phyloP scores from a whole-genome alignment of 306 rosid genomes.

The Abrus pulchellus region DNA sequence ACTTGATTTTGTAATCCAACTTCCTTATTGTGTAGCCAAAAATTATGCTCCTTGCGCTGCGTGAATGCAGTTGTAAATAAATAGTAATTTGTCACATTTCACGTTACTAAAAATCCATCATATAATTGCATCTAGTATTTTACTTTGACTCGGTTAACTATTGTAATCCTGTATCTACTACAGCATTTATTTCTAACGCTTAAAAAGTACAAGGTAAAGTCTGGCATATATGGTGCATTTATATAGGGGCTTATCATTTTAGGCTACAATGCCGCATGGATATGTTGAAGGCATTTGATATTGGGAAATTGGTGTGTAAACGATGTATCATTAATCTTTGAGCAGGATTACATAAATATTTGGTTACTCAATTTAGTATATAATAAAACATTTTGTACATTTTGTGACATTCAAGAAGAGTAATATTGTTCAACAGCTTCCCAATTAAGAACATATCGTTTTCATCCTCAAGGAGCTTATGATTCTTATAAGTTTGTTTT shows the following conservation, averaged over 20 bases:
- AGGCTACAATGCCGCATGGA: neutral
- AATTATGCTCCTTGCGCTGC: conserved; percentile 28
- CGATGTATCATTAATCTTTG: neutral
- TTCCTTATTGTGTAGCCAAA: conserved; percentile 30
- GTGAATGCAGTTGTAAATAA: conserved; percentile 24
- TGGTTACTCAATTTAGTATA: neutral
- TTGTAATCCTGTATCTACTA: neutral
- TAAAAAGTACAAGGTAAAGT: neutral
- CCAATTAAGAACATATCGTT: too few relatives aligned
- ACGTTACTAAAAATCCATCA: conserved; percentile 8
- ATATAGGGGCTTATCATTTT: neutral
- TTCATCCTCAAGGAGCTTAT: too few relatives aligned
- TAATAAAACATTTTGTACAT: neutral
- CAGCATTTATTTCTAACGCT: neutral
- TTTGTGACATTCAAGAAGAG: neutral
- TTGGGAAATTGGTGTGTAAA: neutral
- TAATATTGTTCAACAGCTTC: too few relatives aligned
- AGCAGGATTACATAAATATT: neutral
- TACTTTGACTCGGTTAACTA: neutral
- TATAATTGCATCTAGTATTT: neutral
- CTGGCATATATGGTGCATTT: too few relatives aligned
- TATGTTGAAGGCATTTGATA: neutral
- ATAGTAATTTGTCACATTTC: conserved; percentile 20
- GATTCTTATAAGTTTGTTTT: too few relatives aligned
- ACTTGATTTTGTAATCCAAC: conserved; percentile 31